phyloP scores from a whole-genome alignment of 306 rosid species.

The Inga leiocalycina region DNA sequence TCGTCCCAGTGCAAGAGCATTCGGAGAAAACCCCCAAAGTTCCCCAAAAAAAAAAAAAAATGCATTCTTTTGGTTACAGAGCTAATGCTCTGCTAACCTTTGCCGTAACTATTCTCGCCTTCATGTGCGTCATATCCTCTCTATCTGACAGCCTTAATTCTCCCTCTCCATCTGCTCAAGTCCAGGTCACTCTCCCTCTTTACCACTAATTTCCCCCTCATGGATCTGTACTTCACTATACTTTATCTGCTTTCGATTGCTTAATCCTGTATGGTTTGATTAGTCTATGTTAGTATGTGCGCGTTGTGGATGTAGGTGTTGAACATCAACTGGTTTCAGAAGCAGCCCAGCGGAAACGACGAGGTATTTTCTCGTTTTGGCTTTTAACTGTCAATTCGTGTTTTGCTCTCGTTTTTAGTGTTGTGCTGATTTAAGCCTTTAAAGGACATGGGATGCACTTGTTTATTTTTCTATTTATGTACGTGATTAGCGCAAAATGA shows the following conservation, averaged over 20 bases:
- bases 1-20: neutral
- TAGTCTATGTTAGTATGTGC: neutral
- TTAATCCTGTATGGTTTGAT: conserved; percentile 27
- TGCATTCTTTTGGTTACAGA: conserved; percentile 92
- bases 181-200: conserved; percentile 58
- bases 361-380: conserved; percentile 52
- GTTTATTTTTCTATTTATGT: neutral
- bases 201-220: neutral
- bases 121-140: conserved; percentile 81
- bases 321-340: conserved; percentile 86
- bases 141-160: conserved; percentile 69
- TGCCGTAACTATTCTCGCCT: conserved; percentile 78
- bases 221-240: conserved; percentile 35
- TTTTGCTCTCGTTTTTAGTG: neutral
- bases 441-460: neutral
- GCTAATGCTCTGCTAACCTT: conserved; percentile 85
- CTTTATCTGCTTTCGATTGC: neutral
- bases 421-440: neutral
- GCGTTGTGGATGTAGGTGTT: conserved; percentile 51
- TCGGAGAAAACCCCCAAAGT: neutral
- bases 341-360: conserved; percentile 88
- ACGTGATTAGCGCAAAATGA: too few relatives aligned
- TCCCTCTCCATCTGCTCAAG: conserved; percentile 70
- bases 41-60: conserved; percentile 6
- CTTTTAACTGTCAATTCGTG: neutral